phyloP scores from a whole-genome alignment of 2,329 filamentous ascomycete genomes.

The Furcasterigmium sp. region DNA sequence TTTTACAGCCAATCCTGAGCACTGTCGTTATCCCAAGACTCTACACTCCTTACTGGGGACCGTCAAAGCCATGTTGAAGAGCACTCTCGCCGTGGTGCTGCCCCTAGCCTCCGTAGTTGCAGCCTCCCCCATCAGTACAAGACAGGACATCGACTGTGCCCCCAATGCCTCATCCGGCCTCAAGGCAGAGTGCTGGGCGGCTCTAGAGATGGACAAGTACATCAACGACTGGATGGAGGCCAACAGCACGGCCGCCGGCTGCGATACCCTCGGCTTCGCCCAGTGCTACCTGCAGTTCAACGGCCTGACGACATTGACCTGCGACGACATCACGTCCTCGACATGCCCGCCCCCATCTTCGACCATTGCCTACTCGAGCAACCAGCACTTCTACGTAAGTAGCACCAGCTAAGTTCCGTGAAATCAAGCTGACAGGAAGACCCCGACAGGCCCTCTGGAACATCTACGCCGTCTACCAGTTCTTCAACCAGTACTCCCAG shows the following conservation, averaged over 20 bases:
- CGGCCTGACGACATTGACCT: conserved; percentile 17
- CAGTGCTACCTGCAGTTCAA: conserved; percentile 20
- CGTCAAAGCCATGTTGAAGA: too few species aligned
- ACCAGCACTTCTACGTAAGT: conserved; percentile 18
- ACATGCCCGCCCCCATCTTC: conserved; percentile 15
- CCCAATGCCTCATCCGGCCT: conserved; percentile 8
- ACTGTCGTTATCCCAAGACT: too few species aligned
- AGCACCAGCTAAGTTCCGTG: not conserved
- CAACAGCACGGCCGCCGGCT: conserved; percentile 18
- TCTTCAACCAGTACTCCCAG: conserved; percentile 21
- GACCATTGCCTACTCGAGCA: conserved; percentile 13
- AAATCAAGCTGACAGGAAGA: not conserved
- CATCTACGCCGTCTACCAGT: conserved; percentile 20
- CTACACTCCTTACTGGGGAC: too few species aligned
- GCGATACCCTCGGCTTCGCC: conserved; percentile 17
- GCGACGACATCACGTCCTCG: conserved; percentile 17
- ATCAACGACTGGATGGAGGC: conserved; percentile 18
- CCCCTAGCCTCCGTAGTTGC: not conserved
- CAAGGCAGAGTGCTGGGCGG: conserved; percentile 16
- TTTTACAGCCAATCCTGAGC: too few species aligned
- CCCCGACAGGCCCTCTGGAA: conserved; percentile 16
- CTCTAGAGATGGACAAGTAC: conserved; percentile 15
- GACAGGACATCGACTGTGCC: not conserved
- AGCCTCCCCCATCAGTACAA: not conserved
- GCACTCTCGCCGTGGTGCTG: too few species aligned